phyloP scores from a whole-genome alignment of 768 basidiomycete genomes.

The Rubroboletus pulcherrimus region DNA sequence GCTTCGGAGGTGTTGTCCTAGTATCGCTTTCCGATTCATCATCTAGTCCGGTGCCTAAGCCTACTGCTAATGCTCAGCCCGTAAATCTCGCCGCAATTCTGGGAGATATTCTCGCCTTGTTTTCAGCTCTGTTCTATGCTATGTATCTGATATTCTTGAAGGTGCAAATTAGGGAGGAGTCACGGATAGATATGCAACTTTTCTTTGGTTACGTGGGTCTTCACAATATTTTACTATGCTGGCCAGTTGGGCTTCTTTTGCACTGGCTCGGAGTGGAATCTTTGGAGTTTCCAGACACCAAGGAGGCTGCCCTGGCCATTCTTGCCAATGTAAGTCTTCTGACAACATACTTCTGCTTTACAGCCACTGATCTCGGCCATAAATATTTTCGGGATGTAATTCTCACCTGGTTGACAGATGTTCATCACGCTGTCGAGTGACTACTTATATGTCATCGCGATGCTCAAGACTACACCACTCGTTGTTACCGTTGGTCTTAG shows the following conservation, averaged over 20 bases:
- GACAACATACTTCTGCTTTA: not conserved
- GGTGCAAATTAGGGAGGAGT: constrained; percentile 76
- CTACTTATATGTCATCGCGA: constrained; percentile 81
- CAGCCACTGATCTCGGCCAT: not conserved
- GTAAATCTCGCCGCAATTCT: constrained; percentile 34
- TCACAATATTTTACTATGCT: constrained; percentile 71
- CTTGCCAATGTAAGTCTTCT: constrained; percentile 49
- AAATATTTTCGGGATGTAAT: not conserved
- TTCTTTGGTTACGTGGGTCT: constrained; percentile 94
- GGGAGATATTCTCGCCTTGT: constrained; percentile 80
- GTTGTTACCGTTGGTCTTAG: constrained; percentile 92
- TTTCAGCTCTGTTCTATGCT: constrained; percentile 88
- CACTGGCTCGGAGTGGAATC: constrained; percentile 68
- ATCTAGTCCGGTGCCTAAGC: constrained; percentile 4
- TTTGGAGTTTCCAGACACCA: constrained; percentile 65
- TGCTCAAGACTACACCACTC: constrained; percentile 95
- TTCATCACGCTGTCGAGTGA: constrained; percentile 79
- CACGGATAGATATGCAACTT: constrained; percentile 86
- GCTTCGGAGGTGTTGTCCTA: constrained; percentile 78
- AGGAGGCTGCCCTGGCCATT: constrained; percentile 45
- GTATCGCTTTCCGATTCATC: constrained; percentile 86
- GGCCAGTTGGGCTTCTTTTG: constrained; percentile 76
- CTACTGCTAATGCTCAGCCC: constrained; percentile 12
- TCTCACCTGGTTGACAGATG: constrained; percentile 50
- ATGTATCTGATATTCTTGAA: constrained; percentile 88